Evolutionary conservation across 164 flowering plant species (phyloP).

Genomic region (Vitis labrusca): DNA sequence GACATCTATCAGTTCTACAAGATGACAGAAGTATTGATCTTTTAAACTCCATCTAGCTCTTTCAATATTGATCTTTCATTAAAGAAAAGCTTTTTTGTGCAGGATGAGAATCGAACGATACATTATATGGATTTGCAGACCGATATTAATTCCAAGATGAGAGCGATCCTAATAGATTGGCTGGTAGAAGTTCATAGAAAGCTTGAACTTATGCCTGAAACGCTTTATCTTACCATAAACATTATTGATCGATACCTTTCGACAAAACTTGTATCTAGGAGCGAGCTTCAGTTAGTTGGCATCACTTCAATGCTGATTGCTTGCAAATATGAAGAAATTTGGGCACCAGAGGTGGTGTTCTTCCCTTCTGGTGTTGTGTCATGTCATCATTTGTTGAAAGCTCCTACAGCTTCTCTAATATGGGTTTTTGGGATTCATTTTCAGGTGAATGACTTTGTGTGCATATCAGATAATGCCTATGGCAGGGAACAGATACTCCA

Average conservation of each 20-base stretch:
- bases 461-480: constrained; percentile 60
- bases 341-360: constrained; percentile 52
- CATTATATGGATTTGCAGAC: constrained; percentile 38
- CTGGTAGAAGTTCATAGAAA: constrained; percentile 46
- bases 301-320: constrained; percentile 48
- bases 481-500: constrained; percentile 40
- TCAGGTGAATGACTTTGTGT: constrained; percentile 57
- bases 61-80: background rate
- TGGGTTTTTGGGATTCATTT: background rate
- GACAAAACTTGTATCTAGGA: constrained; percentile 24
- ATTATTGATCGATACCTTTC: constrained; percentile 46
- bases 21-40: constrained; percentile 29
- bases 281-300: constrained; percentile 52
- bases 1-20: constrained; percentile 57
- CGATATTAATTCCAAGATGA: constrained; percentile 42
- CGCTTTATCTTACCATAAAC: constrained; percentile 50
- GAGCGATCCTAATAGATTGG: constrained; percentile 54
- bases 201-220: constrained; percentile 51
- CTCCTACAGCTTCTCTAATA: background rate
- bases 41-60: background rate
- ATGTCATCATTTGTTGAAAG: background rate
- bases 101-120: constrained; percentile 30
- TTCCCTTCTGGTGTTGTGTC: background rate
- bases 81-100: background rate
- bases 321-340: constrained; percentile 55